These are phyloP conservation scores for Chytriomyces sp. DNA, from an alignment of 192 early-diverging fungal species.

Conservation along the genomic window DNA sequence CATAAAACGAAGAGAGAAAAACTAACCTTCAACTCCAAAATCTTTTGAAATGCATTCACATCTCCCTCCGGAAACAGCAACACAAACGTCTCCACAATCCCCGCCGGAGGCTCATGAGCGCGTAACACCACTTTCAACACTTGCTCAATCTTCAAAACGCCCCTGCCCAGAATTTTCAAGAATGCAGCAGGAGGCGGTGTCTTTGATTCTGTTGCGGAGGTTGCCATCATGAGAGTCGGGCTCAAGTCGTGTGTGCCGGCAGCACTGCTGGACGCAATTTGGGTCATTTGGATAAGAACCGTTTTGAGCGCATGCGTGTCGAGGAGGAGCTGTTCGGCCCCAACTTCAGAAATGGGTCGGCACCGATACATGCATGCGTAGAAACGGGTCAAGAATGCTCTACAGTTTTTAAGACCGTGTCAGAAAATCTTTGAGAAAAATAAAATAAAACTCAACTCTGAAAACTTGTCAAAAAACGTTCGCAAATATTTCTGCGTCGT, in stretches of 20 bases:
- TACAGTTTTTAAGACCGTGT: constrained; percentile 32
- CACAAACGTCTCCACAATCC: constrained; percentile 88
- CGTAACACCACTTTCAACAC: constrained; percentile 89
- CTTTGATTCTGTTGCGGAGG: constrained; percentile 31
- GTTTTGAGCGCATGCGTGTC: constrained; percentile 95
- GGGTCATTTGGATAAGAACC: constrained; percentile 73
- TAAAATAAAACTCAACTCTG: constrained; percentile 65
- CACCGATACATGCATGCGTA: constrained; percentile 74
- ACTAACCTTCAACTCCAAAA: constrained; percentile 82
- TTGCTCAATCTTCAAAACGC: constrained; percentile 81
- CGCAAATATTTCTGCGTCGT: constrained; percentile 77
- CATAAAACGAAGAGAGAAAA: background rate
- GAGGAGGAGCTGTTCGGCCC: constrained; percentile 92
- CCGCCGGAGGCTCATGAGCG: constrained; percentile 80
- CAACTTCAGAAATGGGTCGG: constrained; percentile 87
- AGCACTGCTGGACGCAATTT: constrained; percentile 49
- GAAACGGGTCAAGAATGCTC: constrained; percentile 74
- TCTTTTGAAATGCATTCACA: constrained; percentile 71
- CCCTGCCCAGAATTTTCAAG: constrained; percentile 80
- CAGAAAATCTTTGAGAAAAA: constrained; percentile 13
- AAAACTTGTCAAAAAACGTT: constrained; percentile 91
- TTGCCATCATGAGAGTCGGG: background rate
- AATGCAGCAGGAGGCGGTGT: constrained; percentile 71
- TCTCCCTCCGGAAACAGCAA: constrained; percentile 79
- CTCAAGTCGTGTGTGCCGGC: constrained; percentile 42